Conservation (phyloP, 768 basidiomycete species). For the Austroboletus festivus region DNA sequence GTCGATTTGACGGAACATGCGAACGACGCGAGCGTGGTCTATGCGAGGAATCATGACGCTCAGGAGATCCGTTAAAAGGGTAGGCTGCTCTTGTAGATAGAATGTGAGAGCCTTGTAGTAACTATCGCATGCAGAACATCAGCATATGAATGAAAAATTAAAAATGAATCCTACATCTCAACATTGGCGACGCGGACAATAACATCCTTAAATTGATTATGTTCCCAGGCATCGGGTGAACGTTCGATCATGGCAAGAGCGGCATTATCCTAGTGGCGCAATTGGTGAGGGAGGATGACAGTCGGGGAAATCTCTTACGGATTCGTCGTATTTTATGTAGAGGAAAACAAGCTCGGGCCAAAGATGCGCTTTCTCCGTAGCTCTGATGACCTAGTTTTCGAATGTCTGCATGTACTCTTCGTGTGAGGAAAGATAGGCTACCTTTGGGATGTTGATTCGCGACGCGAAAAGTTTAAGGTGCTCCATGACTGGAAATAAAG, state of each 20-base stretch:
- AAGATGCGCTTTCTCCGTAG: conserved; percentile 92
- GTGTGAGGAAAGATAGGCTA: conserved; percentile 14
- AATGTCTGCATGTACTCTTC: not conserved
- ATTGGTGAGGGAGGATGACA: not conserved
- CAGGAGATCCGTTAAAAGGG: conserved; percentile 87
- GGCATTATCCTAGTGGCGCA: conserved; percentile 77
- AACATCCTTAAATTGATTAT: conserved; percentile 99
- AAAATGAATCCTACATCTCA: conserved; percentile 67
- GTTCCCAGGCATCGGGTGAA: conserved; percentile 98
- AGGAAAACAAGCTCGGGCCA: conserved; percentile 99
- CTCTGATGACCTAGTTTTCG: conserved; percentile 73
- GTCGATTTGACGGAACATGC: conserved; percentile 92
- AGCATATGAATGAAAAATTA: not conserved
- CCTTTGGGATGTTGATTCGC: conserved; percentile 98
- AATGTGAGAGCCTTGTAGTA: conserved; percentile 95
- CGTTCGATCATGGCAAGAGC: conserved; percentile 98
- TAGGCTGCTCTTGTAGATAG: conserved; percentile 93
- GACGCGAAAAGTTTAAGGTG: conserved; percentile 95
- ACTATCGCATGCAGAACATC: conserved; percentile 35
- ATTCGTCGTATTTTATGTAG: conserved; percentile 98
- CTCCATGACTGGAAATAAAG: conserved; percentile 77
- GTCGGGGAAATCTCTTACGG: conserved; percentile 47
- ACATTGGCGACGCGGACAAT: conserved; percentile 95
- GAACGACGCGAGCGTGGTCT: conserved; percentile 93
- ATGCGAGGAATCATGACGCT: conserved; percentile 91